phyloP scores from a whole-genome alignment of 2,329 filamentous ascomycete genomes.

The Talaromyces sp. region DNA sequence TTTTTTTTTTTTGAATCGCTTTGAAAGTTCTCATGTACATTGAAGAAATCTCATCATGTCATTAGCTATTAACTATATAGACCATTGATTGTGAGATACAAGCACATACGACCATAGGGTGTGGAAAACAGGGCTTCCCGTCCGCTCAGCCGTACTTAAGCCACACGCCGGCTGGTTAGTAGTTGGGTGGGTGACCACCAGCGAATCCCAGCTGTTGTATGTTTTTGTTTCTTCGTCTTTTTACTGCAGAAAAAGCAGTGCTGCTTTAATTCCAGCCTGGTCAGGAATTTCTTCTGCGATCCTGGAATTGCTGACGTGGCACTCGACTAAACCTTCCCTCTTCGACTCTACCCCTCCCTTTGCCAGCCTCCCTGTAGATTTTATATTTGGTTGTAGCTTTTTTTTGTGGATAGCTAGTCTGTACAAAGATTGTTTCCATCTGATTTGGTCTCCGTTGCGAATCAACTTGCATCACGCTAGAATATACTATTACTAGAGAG shows the following conservation, averaged over 20 bases:
- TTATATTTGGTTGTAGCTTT: no score
- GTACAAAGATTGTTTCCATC: no score
- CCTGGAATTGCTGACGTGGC: neutral
- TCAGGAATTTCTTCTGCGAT: neutral
- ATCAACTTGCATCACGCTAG: no score
- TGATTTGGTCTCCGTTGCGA: no score
- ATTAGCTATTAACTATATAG: neutral
- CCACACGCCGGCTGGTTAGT: slow-evolving; percentile 2
- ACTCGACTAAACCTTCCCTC: neutral
- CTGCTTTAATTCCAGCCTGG: neutral
- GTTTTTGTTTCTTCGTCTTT: neutral
- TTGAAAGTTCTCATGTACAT: no score
- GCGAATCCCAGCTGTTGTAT: slow-evolving; percentile 7
- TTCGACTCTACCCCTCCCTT: no score
- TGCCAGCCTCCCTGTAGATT: no score
- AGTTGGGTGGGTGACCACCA: slow-evolving; percentile 5
- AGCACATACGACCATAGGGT: slow-evolving; percentile 2
- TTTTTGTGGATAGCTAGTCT: no score
- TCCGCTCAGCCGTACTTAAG: slow-evolving; percentile 2
- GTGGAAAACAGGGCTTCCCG: slow-evolving; percentile 4
- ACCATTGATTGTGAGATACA: fast-evolving
- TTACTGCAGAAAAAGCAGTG: neutral
- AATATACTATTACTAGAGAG: no score
- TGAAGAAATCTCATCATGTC: neutral
- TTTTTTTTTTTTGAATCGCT: no score